A percentile compares a stretch with the other conserved stretches of the same genome.
Evolutionary conservation across 306 rosid species (phyloP).

Genomic region (Abrus precatorius): DNA sequence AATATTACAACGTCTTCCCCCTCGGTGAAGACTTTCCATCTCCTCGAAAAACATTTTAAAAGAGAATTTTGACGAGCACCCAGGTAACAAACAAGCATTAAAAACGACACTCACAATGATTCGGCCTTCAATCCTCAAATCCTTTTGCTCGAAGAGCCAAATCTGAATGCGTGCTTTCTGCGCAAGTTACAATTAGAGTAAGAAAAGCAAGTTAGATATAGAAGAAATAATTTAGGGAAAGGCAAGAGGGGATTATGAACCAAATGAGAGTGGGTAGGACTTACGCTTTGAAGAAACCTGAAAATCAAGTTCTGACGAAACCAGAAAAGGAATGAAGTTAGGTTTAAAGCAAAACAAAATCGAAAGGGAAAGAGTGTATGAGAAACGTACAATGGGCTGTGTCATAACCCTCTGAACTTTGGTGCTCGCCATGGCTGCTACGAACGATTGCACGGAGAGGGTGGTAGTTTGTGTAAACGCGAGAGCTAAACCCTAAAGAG

Average conservation of each 20-base stretch:
- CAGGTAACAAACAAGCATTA: background rate
- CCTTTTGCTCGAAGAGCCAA: slow-evolving; percentile 90
- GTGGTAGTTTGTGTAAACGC: too few relatives aligned
- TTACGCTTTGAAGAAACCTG: slow-evolving; percentile 92
- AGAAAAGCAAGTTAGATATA: background rate
- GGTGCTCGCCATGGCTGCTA: slow-evolving; percentile 84
- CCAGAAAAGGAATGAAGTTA: background rate
- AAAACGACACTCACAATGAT: slow-evolving; percentile 68
- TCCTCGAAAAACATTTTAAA: slow-evolving; percentile 11
- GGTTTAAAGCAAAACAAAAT: slow-evolving; percentile 37
- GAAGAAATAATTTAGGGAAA: slow-evolving; percentile 1
- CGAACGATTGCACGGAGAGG: too few relatives aligned
- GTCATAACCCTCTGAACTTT: slow-evolving; percentile 98
- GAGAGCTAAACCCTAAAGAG: too few relatives aligned
- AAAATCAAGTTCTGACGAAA: slow-evolving; percentile 82
- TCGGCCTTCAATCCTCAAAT: slow-evolving; percentile 86
- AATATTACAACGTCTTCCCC: background rate
- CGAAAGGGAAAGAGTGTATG: background rate
- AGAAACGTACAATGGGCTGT: slow-evolving; percentile 75
- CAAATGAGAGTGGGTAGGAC: slow-evolving; percentile 14
- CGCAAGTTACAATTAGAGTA: slow-evolving; percentile 5
- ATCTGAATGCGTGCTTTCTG: slow-evolving; percentile 94
- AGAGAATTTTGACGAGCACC: slow-evolving; percentile 12
- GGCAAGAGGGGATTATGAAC: background rate
- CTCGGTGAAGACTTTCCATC: background rate